Evolutionary conservation across 83 land plant genomes (phyloP).

Genomic region (Picea abies): DNA sequence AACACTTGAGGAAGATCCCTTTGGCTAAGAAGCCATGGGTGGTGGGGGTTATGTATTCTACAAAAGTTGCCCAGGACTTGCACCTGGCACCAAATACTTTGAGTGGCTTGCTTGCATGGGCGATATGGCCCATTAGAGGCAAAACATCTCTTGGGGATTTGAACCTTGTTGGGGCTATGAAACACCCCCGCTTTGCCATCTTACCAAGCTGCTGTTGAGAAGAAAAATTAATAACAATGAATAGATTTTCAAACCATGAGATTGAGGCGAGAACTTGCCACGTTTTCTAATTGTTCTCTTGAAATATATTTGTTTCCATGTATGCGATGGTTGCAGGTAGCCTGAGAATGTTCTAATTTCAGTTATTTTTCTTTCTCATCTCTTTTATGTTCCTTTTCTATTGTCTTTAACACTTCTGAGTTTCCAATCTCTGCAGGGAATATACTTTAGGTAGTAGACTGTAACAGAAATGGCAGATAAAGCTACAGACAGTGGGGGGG

Average conservation of each 20-base stretch:
- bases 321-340: neutral
- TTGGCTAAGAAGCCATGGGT: too few relatives aligned
- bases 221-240: neutral
- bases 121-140: too few relatives aligned
- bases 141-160: too few relatives aligned
- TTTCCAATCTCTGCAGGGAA: neutral
- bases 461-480: slow-evolving; percentile 7
- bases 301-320: neutral
- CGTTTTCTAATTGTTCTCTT: neutral
- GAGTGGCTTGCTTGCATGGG: too few relatives aligned
- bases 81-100: too few relatives aligned
- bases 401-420: neutral
- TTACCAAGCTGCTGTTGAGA: neutral
- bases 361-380: neutral
- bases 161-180: too few relatives aligned
- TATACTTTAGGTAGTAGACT: neutral
- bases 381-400: neutral
- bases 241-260: neutral
- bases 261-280: too few relatives aligned
- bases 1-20: too few relatives aligned
- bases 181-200: too few relatives aligned
- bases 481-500: slow-evolving; percentile 20
- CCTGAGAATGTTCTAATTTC: neutral
- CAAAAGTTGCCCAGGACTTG: too few relatives aligned
- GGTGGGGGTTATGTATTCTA: too few relatives aligned